Evolutionary conservation across 768 basidiomycete species (phyloP).

Genomic region (Boletus rubescentipes): DNA sequence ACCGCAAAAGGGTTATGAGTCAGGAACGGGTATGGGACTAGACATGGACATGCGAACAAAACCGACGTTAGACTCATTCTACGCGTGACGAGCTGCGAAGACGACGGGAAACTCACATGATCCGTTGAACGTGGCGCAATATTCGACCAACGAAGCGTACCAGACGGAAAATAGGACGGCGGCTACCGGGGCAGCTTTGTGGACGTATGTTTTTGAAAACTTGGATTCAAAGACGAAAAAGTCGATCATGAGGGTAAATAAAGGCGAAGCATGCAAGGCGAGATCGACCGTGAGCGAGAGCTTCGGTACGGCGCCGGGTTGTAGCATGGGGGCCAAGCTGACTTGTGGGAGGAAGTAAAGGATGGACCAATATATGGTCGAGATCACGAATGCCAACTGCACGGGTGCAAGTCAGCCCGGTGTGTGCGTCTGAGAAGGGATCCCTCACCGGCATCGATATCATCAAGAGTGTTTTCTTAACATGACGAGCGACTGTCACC

Average conservation of each 20-base stretch:
- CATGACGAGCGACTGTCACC: slow-evolving; percentile 29
- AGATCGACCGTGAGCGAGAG: slow-evolving; percentile 57
- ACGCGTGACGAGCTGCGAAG: neutral
- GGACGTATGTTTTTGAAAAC: slow-evolving; percentile 36
- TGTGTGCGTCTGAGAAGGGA: neutral
- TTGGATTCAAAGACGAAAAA: slow-evolving; percentile 66
- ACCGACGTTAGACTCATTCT: neutral
- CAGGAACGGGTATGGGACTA: slow-evolving; percentile 86
- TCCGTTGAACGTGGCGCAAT: slow-evolving; percentile 60
- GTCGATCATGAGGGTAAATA: slow-evolving; percentile 56
- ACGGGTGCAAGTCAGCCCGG: neutral
- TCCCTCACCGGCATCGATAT: slow-evolving; percentile 59
- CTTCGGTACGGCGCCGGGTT: neutral
- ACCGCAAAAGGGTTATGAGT: slow-evolving; percentile 52
- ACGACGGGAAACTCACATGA: slow-evolving; percentile 46
- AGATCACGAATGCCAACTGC: slow-evolving; percentile 47
- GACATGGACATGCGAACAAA: neutral
- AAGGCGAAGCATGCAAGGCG: slow-evolving; percentile 64
- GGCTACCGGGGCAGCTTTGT: slow-evolving; percentile 15
- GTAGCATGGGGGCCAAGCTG: slow-evolving; percentile 32
- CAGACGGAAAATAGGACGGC: slow-evolving; percentile 34
- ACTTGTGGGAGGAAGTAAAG: slow-evolving; percentile 53
- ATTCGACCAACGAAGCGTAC: slow-evolving; percentile 69
- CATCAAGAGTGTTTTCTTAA: slow-evolving; percentile 61
- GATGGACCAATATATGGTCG: slow-evolving; percentile 70